Conservation (phyloP, 495 filamentous ascomycete species). For the Annulohypoxylon stygium region DNA sequence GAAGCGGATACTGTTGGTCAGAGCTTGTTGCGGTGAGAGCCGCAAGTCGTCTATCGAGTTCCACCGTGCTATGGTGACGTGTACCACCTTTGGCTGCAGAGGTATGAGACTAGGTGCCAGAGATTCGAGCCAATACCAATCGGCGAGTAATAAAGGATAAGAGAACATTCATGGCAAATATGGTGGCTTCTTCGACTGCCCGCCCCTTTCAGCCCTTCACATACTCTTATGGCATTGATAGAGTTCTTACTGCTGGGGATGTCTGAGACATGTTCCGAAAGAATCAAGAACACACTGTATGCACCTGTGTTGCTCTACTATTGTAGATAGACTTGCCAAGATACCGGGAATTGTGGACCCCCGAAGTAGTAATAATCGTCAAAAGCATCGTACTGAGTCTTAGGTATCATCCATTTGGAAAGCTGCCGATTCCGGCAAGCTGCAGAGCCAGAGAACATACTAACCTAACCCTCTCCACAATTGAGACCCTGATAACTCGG, state of each 20-base stretch:
- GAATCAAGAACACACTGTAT: conserved; percentile 15
- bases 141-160: not conserved
- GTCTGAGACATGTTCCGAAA: conserved; percentile 20
- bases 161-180: not conserved
- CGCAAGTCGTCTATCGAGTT: conserved; percentile 28
- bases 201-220: conserved; percentile 5
- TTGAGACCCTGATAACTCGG: conserved; percentile 36
- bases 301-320: conserved; percentile 11
- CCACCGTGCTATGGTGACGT: conserved; percentile 40
- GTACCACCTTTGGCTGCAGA: conserved; percentile 32
- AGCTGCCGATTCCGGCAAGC: conserved; percentile 40
- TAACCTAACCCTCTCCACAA: conserved; percentile 49
- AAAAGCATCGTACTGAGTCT: conserved; percentile 10
- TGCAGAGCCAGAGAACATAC: conserved; percentile 10
- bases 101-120: conserved; percentile 26
- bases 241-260: conserved; percentile 31
- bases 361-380: conserved; percentile 5
- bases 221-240: conserved; percentile 20
- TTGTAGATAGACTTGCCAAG: conserved; percentile 28
- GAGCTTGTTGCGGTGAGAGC: conserved; percentile 47
- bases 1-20: conserved; percentile 28
- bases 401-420: conserved; percentile 32
- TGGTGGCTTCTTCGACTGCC: not conserved
- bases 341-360: conserved; percentile 32
- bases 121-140: conserved; percentile 22